phyloP scores from a whole-genome alignment of 2,329 filamentous ascomycete species.

The Sporothrix brasiliensis region DNA sequence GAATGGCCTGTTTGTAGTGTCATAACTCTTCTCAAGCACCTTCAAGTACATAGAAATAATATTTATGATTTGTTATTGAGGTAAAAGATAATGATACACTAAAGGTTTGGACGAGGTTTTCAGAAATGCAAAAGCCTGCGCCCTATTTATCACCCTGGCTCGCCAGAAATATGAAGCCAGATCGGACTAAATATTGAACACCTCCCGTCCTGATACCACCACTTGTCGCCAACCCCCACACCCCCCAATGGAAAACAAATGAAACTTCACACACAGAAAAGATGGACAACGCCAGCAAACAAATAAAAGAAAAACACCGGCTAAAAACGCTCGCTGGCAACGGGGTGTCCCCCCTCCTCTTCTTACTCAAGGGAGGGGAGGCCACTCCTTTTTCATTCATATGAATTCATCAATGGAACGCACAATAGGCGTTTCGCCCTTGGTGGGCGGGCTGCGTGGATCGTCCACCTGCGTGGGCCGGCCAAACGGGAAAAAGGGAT shows the following conservation, averaged over 20 bases:
- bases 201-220: not conserved
- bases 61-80: not conserved
- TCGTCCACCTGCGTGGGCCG: constrained; percentile 59
- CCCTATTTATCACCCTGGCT: not conserved
- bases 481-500: constrained; percentile 57
- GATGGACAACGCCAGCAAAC: constrained; percentile 5
- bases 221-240: not conserved
- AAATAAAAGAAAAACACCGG: not conserved
- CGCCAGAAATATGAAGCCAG: not conserved
- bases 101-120: not conserved
- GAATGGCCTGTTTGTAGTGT: too few species aligned
- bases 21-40: too few species aligned
- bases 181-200: not conserved
- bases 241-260: not conserved
- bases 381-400: constrained; percentile 46
- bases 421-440: constrained; percentile 73
- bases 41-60: not conserved
- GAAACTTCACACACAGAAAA: not conserved
- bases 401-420: constrained; percentile 78
- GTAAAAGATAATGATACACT: constrained; percentile 9
- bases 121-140: not conserved
- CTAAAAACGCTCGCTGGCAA: constrained; percentile 17
- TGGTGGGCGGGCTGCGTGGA: constrained; percentile 73
- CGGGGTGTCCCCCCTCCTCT: not conserved
- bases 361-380: not conserved